Evolutionary conservation across 2,329 filamentous ascomycete species (phyloP).

Genomic region (Monosporascus sp.): DNA sequence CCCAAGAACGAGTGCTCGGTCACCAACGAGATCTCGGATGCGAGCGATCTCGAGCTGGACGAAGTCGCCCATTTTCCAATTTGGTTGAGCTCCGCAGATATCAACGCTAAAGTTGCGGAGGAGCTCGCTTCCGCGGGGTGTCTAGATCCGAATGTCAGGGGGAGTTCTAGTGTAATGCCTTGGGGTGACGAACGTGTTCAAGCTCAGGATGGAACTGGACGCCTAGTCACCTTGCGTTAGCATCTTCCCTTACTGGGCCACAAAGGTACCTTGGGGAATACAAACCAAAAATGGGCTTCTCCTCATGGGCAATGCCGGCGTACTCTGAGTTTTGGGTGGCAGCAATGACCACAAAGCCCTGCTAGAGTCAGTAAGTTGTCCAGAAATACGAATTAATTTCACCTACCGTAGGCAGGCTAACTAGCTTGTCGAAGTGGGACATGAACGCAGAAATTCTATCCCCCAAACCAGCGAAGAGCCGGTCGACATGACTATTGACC

Average conservation of each 20-base stretch:
- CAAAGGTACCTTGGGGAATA: conserved; percentile 1
- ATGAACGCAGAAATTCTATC: conserved; percentile 61
- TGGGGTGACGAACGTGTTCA: conserved; percentile 2
- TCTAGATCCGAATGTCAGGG: conserved; percentile 45
- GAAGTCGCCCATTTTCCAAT: conserved; percentile 87
- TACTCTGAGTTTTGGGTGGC: conserved; percentile 71
- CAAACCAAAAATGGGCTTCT: conserved; percentile 62
- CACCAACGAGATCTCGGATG: conserved; percentile 77
- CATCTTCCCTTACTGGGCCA: neutral
- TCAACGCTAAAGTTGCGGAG: conserved; percentile 78
- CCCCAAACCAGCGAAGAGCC: conserved; percentile 71
- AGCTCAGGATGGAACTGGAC: conserved; percentile 1
- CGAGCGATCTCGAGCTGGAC: conserved; percentile 72
- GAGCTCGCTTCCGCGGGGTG: conserved; percentile 61
- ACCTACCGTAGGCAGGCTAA: conserved; percentile 51
- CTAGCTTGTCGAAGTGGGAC: conserved; percentile 86
- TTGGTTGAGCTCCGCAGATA: conserved; percentile 70
- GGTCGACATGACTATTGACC: conserved; percentile 60
- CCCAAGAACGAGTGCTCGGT: conserved; percentile 66
- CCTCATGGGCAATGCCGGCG: conserved; percentile 70
- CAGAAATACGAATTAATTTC: neutral
- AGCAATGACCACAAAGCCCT: conserved; percentile 68
- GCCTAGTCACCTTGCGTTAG: neutral
- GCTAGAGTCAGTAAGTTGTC: neutral
- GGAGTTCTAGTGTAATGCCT: neutral